These are phyloP conservation scores for Talaromyces verruculosus DNA, from an alignment of 2,329 filamentous ascomycete species.

Conservation along the genomic window DNA sequence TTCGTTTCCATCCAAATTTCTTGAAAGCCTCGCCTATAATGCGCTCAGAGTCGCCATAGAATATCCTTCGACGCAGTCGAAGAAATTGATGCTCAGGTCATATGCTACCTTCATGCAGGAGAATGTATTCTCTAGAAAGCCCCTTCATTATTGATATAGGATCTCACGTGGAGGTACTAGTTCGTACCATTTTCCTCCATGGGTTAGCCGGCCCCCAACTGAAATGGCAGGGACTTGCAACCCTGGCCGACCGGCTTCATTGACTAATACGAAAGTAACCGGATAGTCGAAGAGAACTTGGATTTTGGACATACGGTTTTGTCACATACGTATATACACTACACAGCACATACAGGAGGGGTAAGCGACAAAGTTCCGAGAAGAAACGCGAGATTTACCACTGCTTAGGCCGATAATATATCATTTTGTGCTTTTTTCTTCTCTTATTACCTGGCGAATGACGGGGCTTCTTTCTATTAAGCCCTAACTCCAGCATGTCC, in stretches of 20 bases:
- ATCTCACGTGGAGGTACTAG: too few relatives aligned
- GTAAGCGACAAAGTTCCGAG: neutral
- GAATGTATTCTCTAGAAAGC: neutral
- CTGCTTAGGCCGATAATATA: neutral
- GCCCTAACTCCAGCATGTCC: neutral
- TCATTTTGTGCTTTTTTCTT: neutral
- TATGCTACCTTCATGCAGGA: slow-evolving; percentile 54
- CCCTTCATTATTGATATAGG: neutral
- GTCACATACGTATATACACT: neutral
- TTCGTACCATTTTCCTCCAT: slow-evolving; percentile 59
- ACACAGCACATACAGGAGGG: neutral
- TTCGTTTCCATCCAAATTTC: slow-evolving; percentile 57
- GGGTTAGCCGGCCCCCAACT: slow-evolving; percentile 52
- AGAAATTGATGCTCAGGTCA: slow-evolving; percentile 57
- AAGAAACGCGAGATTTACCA: neutral
- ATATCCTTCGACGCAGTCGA: slow-evolving; percentile 57
- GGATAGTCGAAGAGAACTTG: neutral
- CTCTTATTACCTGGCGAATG: neutral
- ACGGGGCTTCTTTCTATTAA: neutral
- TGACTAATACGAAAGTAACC: neutral
- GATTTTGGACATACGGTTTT: neutral
- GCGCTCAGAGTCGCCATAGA: slow-evolving; percentile 53
- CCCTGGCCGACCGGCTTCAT: too few relatives aligned
- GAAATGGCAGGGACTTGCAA: too few relatives aligned
- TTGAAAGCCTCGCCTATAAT: slow-evolving; percentile 58